A percentile compares a stretch with the other conserved stretches of the same genome.
These are phyloP conservation scores for Kodamaea ohmeri DNA, from an alignment of 1,139 yeast genomes.

Conservation along the genomic window DNA sequence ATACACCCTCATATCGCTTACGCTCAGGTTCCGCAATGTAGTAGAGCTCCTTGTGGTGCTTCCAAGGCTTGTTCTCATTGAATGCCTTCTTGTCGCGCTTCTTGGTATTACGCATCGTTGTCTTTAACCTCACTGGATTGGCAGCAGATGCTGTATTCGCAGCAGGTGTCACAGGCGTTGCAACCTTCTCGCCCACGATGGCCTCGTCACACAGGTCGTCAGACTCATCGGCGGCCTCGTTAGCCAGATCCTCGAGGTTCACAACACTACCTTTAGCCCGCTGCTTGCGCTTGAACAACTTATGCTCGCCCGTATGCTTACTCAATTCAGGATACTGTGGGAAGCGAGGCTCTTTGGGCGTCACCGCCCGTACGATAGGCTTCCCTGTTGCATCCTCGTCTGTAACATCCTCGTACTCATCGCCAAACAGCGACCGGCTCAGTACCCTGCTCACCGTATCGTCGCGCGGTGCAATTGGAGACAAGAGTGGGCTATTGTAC, in stretches of 20 bases:
- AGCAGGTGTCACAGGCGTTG: too few relatives aligned
- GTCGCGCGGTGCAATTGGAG: conserved; percentile 9
- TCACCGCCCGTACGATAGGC: too few relatives aligned
- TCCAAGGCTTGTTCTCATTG: conserved; percentile 95
- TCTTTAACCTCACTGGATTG: conserved; percentile 46
- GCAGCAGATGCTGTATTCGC: conserved; percentile 4
- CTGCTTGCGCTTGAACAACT: conserved; percentile 15
- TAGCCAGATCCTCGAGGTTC: conserved; percentile 17
- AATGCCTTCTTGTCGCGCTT: conserved; percentile 48
- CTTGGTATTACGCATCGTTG: conserved; percentile 66
- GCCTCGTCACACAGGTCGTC: conserved; percentile 1
- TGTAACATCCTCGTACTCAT: conserved; percentile 12
- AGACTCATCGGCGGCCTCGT: conserved; percentile 15
- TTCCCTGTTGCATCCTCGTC: conserved; percentile 7
- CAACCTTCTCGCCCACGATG: conserved; percentile 1
- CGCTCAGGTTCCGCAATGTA: conserved; percentile 69
- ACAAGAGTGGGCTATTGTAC: conserved; percentile 5
- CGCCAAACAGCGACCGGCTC: conserved; percentile 15
- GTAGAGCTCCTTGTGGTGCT: conserved; percentile 66
- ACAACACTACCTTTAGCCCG: conserved; percentile 16
- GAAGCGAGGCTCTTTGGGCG: too few relatives aligned
- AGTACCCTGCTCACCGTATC: conserved; percentile 8
- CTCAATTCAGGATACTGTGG: conserved; percentile 18
- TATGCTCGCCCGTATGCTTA: conserved; percentile 11
- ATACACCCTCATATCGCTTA: conserved; percentile 86